These are phyloP conservation scores for Calonectria naviculata DNA, from an alignment of 2,329 filamentous ascomycete species.

Conservation along the genomic window DNA sequence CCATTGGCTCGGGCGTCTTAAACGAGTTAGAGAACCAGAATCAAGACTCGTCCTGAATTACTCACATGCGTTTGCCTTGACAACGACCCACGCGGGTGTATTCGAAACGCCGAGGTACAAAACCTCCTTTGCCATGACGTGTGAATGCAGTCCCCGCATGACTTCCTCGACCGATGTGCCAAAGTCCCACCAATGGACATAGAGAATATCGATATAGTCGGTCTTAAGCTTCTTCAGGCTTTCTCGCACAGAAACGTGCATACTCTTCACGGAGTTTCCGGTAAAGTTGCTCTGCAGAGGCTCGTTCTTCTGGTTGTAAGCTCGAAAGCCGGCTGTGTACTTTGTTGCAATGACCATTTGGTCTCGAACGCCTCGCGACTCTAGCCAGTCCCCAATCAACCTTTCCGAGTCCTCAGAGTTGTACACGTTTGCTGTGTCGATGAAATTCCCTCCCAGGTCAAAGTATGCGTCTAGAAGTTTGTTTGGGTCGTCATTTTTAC, in stretches of 20 bases:
- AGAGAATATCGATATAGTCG: constrained; percentile 46
- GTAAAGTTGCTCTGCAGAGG: constrained; percentile 44
- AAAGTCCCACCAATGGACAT: constrained; percentile 42
- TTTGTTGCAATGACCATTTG: constrained; percentile 61
- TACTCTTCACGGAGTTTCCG: constrained; percentile 51
- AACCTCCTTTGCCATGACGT: constrained; percentile 29
- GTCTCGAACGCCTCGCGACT: constrained; percentile 54
- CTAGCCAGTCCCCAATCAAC: constrained; percentile 65
- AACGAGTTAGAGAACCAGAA: not conserved
- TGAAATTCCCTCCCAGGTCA: constrained; percentile 69
- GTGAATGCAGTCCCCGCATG: constrained; percentile 15
- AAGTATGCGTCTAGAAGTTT: constrained; percentile 66
- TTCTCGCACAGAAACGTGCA: constrained; percentile 52
- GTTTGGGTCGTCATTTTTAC: constrained; percentile 56
- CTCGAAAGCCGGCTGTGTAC: constrained; percentile 54
- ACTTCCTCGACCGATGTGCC: constrained; percentile 24
- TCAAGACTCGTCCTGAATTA: not conserved
- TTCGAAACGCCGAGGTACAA: constrained; percentile 46
- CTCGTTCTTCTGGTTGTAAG: constrained; percentile 23
- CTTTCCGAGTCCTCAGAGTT: constrained; percentile 61
- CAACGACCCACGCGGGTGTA: constrained; percentile 46
- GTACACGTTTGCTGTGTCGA: constrained; percentile 67
- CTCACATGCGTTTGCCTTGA: constrained; percentile 36
- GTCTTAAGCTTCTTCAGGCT: constrained; percentile 54
- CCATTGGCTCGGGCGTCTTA: constrained; percentile 39